Evolutionary conservation across 345 rosid genomes (phyloP).

Genomic region (Combretum micranthum): DNA sequence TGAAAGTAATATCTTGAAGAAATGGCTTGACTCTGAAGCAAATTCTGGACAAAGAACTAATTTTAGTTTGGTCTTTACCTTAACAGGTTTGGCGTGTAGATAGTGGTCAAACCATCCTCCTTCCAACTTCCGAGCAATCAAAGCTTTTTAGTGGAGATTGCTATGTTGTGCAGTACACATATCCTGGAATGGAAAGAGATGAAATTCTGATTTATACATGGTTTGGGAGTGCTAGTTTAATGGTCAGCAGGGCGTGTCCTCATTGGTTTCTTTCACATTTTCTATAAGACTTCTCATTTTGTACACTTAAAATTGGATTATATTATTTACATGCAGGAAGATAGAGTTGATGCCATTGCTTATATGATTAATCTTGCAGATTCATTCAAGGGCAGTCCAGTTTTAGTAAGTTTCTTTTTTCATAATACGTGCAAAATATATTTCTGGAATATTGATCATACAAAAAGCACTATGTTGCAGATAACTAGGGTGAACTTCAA

Average conservation of each 20-base stretch:
- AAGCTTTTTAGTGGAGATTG: conserved; percentile 77
- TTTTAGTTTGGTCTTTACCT: not conserved
- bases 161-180: conserved; percentile 61
- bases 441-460: not conserved
- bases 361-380: conserved; percentile 41
- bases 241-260: conserved; percentile 31
- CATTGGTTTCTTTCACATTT: not conserved
- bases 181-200: conserved; percentile 43
- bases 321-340: conserved; percentile 41
- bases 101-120: conserved; percentile 40
- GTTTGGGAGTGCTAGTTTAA: conserved; percentile 58
- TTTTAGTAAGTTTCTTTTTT: conserved; percentile 44
- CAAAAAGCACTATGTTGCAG: too few species aligned
- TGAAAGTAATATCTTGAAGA: conserved; percentile 37
- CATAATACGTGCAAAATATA: conserved; percentile 4
- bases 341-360: conserved; percentile 54
- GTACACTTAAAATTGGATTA: not conserved
- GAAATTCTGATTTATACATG: conserved; percentile 58
- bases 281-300: not conserved
- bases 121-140: conserved; percentile 53
- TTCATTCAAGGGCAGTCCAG: conserved; percentile 50
- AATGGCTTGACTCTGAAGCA: not conserved
- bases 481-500: too few species aligned
- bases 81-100: conserved; percentile 69
- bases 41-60: too few species aligned